A percentile compares a stretch with the other conserved stretches of the same genome.
phyloP scores from a whole-genome alignment of 2,329 filamentous ascomycete genomes.

The Elsinoe batatas region DNA sequence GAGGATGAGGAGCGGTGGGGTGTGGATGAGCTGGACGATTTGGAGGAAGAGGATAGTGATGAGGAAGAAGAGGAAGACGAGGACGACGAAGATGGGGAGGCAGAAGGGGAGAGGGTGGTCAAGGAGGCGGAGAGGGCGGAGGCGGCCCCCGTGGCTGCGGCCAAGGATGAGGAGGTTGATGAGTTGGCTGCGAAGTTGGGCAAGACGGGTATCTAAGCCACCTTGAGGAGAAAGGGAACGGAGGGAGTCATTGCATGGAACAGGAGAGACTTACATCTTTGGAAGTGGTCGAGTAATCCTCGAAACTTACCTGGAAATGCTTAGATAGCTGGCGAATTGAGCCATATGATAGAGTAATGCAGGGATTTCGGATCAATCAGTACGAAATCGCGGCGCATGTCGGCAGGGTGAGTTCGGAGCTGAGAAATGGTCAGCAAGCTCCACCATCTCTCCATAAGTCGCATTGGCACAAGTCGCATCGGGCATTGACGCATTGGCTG shows the following conservation, averaged over 20 bases:
- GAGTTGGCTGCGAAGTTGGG: conserved; percentile 64
- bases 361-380: no score
- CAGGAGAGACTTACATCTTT: not conserved
- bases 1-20: conserved; percentile 72
- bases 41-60: conserved; percentile 64
- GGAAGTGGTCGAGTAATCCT: no score
- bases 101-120: conserved; percentile 58
- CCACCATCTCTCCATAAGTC: not conserved
- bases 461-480: not conserved
- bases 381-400: no score
- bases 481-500: not conserved
- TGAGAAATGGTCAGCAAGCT: not conserved
- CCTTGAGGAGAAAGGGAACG: no score
- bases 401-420: no score
- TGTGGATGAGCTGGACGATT: conserved; percentile 74
- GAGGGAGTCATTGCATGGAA: not conserved
- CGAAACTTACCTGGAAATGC: no score
- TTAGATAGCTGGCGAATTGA: no score
- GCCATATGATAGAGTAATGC: no score
- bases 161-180: conserved; percentile 70
- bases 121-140: conserved; percentile 63
- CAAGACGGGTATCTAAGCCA: conserved; percentile 48
- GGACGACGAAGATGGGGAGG: conserved; percentile 33
- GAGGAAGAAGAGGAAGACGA: conserved; percentile 54
- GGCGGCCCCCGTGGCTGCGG: conserved; percentile 60